phyloP scores from a whole-genome alignment of 305 asterid species.

The Rubia balearica region DNA sequence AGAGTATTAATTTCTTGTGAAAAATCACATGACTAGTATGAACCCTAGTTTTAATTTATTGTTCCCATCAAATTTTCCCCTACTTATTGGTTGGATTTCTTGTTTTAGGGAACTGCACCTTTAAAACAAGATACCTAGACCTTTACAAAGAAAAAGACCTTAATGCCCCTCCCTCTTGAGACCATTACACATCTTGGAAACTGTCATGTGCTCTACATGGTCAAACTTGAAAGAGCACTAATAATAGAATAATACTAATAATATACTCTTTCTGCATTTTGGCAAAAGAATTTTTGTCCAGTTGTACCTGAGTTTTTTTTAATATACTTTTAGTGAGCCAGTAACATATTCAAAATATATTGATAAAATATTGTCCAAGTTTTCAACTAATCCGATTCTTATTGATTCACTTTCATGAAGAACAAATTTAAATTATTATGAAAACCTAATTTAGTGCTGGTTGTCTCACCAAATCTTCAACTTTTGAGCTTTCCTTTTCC shows the following conservation, averaged over 20 bases:
- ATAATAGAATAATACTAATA: not conserved
- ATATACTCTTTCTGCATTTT: constrained; percentile 1
- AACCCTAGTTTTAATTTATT: not conserved
- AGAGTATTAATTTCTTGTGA: constrained; percentile 6
- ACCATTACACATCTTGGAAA: not conserved
- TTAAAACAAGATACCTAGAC: not conserved
- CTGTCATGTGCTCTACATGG: not conserved
- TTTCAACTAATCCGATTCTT: not conserved
- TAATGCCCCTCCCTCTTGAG: not conserved
- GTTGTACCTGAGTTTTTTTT: not conserved
- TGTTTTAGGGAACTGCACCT: not conserved
- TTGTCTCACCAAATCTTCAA: not conserved
- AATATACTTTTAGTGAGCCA: constrained; percentile 3
- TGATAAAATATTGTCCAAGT: not conserved
- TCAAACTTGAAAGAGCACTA: constrained; percentile 11
- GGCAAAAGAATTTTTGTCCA: not conserved
- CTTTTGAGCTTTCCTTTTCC: not conserved
- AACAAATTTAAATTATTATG: not conserved
- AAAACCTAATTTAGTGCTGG: not conserved
- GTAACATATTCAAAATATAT: not conserved
- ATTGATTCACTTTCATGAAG: constrained; percentile 10
- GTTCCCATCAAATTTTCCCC: not conserved
- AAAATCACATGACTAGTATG: constrained; percentile 11
- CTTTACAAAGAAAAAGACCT: not conserved
- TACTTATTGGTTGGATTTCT: not conserved